These are phyloP conservation scores for Neurospora terricola DNA, from an alignment of 495 filamentous ascomycete genomes.

Conservation along the genomic window DNA sequence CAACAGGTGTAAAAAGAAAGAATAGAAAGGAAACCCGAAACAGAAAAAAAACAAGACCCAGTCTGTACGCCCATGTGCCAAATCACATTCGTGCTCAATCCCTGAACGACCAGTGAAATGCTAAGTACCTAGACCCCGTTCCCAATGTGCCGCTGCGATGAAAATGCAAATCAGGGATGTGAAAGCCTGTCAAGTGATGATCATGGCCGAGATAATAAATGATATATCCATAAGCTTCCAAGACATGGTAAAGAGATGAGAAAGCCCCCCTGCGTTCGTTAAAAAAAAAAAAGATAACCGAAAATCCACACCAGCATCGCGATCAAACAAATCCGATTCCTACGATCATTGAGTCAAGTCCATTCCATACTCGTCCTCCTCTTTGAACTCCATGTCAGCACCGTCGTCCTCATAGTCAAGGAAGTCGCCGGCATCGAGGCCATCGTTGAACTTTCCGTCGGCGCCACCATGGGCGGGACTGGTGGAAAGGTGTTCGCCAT, in stretches of 20 bases:
- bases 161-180: conserved; percentile 2
- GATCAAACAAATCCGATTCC: neutral
- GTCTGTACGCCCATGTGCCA: neutral
- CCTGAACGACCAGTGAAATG: conserved; percentile 14
- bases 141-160: neutral
- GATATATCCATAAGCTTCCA: neutral
- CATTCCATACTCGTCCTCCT: conserved; percentile 86
- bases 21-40: neutral
- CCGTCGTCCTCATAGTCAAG: conserved; percentile 61
- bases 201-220: neutral
- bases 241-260: conserved; percentile 18
- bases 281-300: conserved; percentile 1
- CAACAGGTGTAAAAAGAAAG: neutral
- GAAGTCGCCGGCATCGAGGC: conserved; percentile 49
- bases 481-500: conserved; percentile 34
- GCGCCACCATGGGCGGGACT: conserved; percentile 61
- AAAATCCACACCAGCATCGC: neutral
- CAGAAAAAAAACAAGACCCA: conserved; percentile 5
- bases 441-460: conserved; percentile 45
- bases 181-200: neutral
- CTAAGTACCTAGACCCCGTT: conserved; percentile 2
- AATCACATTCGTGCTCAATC: conserved; percentile 1
- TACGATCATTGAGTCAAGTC: conserved; percentile 38
- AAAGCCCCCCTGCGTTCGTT: conserved; percentile 5
- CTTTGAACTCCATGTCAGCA: conserved; percentile 64